Evolutionary conservation across 805 yeast species (phyloP).

Genomic region (Clavispora phyllophila): DNA sequence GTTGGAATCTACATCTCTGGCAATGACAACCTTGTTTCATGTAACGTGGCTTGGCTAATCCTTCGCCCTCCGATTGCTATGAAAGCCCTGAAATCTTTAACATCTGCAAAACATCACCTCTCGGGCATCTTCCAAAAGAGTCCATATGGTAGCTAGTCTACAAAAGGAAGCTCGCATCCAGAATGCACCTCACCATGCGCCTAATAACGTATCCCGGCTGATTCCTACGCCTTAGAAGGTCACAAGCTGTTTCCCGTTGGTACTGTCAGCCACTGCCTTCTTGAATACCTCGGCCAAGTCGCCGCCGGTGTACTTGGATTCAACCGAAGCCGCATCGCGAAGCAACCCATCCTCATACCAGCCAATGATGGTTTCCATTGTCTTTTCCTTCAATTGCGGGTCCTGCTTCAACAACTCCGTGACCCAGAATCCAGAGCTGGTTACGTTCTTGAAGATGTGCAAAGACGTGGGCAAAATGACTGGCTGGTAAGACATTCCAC

Average conservation of each 20-base stretch:
- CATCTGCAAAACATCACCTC: no score
- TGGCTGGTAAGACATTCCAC: conserved; percentile 97
- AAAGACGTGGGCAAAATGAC: conserved; percentile 85
- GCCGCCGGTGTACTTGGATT: conserved; percentile 18
- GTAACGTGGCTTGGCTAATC: no score
- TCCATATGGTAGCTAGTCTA: no score
- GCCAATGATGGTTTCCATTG: conserved; percentile 32
- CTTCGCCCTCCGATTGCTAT: no score
- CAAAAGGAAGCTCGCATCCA: no score
- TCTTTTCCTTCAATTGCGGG: conserved; percentile 29
- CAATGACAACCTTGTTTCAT: no score
- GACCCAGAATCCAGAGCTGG: conserved; percentile 91
- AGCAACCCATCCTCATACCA: conserved; percentile 41
- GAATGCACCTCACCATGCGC: no score
- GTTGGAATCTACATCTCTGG: no score
- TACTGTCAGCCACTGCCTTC: conserved; percentile 29
- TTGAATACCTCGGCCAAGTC: conserved; percentile 26
- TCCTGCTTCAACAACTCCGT: conserved; percentile 45
- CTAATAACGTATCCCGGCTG: no score
- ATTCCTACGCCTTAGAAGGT: no score
- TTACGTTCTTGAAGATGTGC: conserved; percentile 83
- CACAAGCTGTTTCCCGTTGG: conserved; percentile 36
- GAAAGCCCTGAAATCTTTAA: no score
- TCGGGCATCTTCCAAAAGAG: no score
- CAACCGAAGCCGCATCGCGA: conserved; percentile 32